Conservation (phyloP, 192 early-diverging fungal genomes). For the Chytriomyces confervae region DNA sequence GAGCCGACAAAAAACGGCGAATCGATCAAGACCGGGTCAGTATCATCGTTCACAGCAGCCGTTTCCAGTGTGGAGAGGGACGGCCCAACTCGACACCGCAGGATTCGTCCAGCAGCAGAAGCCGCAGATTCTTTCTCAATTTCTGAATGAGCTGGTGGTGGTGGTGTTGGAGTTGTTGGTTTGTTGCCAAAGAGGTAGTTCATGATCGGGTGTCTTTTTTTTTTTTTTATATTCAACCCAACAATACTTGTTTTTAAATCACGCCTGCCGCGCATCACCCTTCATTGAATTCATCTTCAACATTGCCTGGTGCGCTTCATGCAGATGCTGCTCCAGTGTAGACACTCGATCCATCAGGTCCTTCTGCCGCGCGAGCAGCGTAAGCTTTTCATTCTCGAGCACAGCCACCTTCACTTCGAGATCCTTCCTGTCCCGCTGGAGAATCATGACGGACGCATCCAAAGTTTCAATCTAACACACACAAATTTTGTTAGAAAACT, state of each 20-base stretch:
- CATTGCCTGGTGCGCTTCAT: conserved; percentile 40
- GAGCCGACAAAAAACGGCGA: conserved; percentile 67
- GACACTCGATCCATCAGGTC: conserved; percentile 39
- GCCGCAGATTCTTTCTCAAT: neutral
- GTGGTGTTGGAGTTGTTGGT: neutral
- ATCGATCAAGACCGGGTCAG: conserved; percentile 66
- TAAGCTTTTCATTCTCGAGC: conserved; percentile 43
- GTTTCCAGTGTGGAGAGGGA: conserved; percentile 46
- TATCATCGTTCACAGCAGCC: conserved; percentile 67
- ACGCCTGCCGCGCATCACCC: neutral
- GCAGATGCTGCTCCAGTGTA: conserved; percentile 37
- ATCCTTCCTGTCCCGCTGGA: conserved; percentile 73
- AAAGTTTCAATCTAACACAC: conserved; percentile 61
- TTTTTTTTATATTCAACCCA: too few species aligned
- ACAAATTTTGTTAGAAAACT: neutral
- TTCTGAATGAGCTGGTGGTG: neutral
- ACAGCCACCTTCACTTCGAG: conserved; percentile 42
- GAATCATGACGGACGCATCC: conserved; percentile 74
- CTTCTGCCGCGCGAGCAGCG: conserved; percentile 29
- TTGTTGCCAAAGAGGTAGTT: neutral
- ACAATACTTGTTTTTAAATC: too few species aligned
- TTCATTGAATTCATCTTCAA: conserved; percentile 37
- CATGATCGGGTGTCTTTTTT: neutral
- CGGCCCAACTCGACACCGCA: conserved; percentile 56
- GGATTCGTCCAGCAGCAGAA: conserved; percentile 32